Evolutionary conservation across 805 yeast genomes (phyloP), one percentile per base, ranked within the genome.

Genomic region (Kodamaea hsintzibuensis): DNA sequence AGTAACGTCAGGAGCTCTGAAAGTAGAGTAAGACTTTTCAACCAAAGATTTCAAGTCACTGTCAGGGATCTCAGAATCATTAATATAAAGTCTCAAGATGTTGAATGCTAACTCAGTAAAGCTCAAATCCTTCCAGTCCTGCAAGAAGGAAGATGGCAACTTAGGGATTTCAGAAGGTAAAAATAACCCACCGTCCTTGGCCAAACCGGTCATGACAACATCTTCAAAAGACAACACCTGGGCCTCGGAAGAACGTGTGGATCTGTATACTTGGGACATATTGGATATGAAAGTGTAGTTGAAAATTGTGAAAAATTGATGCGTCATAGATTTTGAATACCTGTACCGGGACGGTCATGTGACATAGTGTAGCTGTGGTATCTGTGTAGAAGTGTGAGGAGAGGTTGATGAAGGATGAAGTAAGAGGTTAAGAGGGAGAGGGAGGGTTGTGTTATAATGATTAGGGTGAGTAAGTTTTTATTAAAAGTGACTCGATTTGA

Each of bases 151-250:
- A 10, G 75, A 67, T 5, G 85, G 77, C 30, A 89, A 79, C 57
- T 78, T 69, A 54, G 98, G 97, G 61, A 92, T 89, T 47, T 69
- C 77, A 13, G 95, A 81, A 46, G 99, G 99, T 53, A 95, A 80
- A 71, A 90, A 95, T 42, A 95, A 82, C 42, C 99, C 99, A 60
- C 99, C 99, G 69, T 96, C 99, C 47, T 89, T 84, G 51, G 98
- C 98, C 65, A 95, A 80, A 50, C 99, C 99, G 54, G 88, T 88
- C 71, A 89, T 85, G 54, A 89, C 88, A 17, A 88, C 93, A 51
- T 85, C 91, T 70, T 89, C 96, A 60, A 89, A 89, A 4, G 91
- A 80, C 49, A 82, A 77, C 7, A 79, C 67, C 62, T 82, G 82
- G 14, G 72, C 68, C 2, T 65, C 67, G 16, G 81, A 56, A 2